Evolutionary conservation across 257 asterid genomes (phyloP).

Genomic region (Solanum pennellii): DNA sequence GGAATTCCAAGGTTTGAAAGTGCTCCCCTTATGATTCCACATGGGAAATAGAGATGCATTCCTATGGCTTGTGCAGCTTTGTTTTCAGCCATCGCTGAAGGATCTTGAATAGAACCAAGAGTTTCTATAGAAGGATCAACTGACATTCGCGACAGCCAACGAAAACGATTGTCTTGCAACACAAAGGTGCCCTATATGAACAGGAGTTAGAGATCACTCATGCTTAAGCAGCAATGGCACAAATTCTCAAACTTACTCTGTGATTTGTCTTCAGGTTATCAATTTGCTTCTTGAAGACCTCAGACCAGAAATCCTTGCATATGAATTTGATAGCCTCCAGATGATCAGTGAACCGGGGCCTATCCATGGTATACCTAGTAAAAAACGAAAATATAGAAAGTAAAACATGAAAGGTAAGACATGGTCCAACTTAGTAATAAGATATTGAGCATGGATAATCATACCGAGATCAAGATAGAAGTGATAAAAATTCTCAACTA

Average conservation of each 20-base stretch:
- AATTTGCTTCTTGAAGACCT: slow-evolving; percentile 95
- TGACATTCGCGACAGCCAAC: slow-evolving; percentile 86
- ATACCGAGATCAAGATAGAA: not conserved
- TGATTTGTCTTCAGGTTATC: slow-evolving; percentile 97
- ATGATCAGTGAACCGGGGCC: slow-evolving; percentile 90
- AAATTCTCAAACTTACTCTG: slow-evolving; percentile 48
- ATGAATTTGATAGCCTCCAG: slow-evolving; percentile 93
- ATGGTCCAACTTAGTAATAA: not conserved
- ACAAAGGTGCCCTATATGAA: slow-evolving; percentile 80
- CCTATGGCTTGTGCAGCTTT: slow-evolving; percentile 78
- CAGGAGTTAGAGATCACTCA: not conserved
- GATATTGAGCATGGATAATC: not conserved
- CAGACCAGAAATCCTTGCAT: slow-evolving; percentile 99
- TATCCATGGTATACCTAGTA: slow-evolving; percentile 80
- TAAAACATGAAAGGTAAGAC: not conserved
- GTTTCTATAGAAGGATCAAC: slow-evolving; percentile 64
- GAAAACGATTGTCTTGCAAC: slow-evolving; percentile 83
- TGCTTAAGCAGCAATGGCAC: not conserved
- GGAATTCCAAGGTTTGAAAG: slow-evolving; percentile 97
- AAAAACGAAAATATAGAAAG: not conserved
- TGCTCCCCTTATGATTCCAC: slow-evolving; percentile 96
- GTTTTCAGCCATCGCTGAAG: slow-evolving; percentile 85
- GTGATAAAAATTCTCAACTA: not conserved
- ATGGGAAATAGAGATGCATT: slow-evolving; percentile 95
- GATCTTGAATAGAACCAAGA: slow-evolving; percentile 77